A percentile compares a stretch with the other conserved stretches of the same genome.
phyloP scores from a whole-genome alignment of 495 filamentous ascomycete genomes.

The Aspergillus coremiiformis region DNA sequence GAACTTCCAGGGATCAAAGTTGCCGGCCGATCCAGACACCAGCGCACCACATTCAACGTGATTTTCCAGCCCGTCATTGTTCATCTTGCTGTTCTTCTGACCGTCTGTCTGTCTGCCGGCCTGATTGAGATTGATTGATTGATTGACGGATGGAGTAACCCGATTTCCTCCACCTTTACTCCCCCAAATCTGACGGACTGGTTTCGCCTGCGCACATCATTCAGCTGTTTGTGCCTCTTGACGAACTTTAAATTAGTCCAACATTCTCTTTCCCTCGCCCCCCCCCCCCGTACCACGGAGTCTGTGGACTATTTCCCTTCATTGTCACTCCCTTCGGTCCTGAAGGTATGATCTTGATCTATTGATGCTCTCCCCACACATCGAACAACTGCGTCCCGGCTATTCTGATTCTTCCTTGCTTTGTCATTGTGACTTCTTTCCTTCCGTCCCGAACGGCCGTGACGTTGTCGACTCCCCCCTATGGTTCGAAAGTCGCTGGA shows the following conservation, averaged over 20 bases:
- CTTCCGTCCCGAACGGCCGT: not conserved
- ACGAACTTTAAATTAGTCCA: slow-evolving; percentile 1
- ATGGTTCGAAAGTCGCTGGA: not conserved
- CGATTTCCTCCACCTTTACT: not conserved
- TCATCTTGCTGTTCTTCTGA: not conserved
- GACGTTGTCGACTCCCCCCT: not conserved
- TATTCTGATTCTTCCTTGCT: not conserved
- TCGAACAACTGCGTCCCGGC: not conserved
- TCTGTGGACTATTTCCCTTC: slow-evolving; percentile 10
- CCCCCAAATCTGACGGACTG: slow-evolving; percentile 13
- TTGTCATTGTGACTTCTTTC: not conserved
- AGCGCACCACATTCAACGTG: slow-evolving; percentile 16
- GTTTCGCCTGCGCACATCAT: slow-evolving; percentile 12
- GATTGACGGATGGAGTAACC: not conserved
- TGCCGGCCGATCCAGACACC: slow-evolving; percentile 26
- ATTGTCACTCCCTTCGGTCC: slow-evolving; percentile 26
- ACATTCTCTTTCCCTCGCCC: not conserved
- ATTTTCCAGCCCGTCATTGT: slow-evolving; percentile 1
- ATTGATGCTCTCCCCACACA: not conserved
- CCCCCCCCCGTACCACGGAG: not conserved
- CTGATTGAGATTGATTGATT: not conserved
- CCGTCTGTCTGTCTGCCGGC: not conserved
- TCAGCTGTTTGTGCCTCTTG: slow-evolving; percentile 3
- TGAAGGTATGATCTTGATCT: slow-evolving; percentile 15
- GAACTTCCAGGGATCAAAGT: slow-evolving; percentile 19